Conservation (phyloP, 495 filamentous ascomycete genomes). For the Lepraria neglecta region DNA sequence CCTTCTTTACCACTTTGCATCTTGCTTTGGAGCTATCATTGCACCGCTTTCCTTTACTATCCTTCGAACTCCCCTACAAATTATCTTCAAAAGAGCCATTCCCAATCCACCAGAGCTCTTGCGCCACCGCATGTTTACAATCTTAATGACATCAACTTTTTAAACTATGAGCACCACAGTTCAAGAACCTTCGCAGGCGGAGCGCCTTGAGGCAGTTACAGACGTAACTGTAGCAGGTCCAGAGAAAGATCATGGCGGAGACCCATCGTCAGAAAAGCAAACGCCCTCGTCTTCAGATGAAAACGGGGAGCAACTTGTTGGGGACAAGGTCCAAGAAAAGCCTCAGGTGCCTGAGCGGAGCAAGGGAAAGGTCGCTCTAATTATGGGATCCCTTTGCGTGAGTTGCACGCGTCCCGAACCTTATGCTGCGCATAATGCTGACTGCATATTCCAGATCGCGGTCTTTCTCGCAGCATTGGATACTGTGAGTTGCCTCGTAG, state of each 20-base stretch:
- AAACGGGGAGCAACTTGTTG: constrained; percentile 11
- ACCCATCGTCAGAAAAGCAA: constrained; percentile 8
- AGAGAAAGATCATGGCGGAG: neutral
- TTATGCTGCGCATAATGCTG: constrained; percentile 1
- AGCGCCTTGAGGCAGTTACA: constrained; percentile 20
- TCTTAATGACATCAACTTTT: neutral
- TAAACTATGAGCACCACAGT: constrained; percentile 11
- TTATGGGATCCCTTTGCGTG: constrained; percentile 49
- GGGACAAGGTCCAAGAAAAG: constrained; percentile 6
- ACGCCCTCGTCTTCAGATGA: constrained; percentile 19
- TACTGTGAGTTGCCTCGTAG: constrained; percentile 35
- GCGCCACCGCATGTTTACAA: neutral
- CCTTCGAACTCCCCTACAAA: too few species aligned
- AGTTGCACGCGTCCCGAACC: constrained; percentile 21
- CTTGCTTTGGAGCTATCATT: too few species aligned
- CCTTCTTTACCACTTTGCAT: too few species aligned
- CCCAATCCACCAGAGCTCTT: neutral
- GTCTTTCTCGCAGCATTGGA: constrained; percentile 50
- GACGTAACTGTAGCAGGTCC: constrained; percentile 13
- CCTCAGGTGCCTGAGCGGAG: constrained; percentile 41
- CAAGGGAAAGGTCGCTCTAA: constrained; percentile 43
- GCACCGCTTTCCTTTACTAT: too few species aligned
- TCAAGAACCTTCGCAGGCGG: constrained; percentile 20
- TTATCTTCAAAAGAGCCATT: too few species aligned
- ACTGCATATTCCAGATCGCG: constrained; percentile 36